A percentile compares a stretch with the other conserved stretches of the same genome.
These are phyloP conservation scores for Magnolia kwangsiensis DNA, from an alignment of 164 flowering plant genomes.

Conservation along the genomic window DNA sequence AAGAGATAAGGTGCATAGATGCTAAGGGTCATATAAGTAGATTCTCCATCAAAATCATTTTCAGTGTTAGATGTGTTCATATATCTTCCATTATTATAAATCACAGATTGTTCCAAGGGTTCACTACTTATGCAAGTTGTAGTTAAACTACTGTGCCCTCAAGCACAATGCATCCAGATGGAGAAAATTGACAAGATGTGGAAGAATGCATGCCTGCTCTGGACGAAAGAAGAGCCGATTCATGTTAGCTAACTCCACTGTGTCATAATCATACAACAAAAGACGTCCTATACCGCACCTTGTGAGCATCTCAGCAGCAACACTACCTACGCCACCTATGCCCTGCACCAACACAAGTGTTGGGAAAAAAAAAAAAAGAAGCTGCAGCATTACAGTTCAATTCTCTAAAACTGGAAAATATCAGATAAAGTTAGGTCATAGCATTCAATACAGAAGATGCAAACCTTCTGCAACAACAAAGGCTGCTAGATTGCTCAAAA, in stretches of 20 bases:
- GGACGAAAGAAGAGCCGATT: conserved; percentile 98
- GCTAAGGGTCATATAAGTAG: neutral
- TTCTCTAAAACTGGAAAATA: neutral
- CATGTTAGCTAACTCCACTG: conserved; percentile 99
- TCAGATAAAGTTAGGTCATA: neutral
- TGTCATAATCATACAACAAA: conserved; percentile 96
- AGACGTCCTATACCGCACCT: conserved; percentile 98
- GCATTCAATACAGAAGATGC: neutral
- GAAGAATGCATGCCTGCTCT: conserved; percentile 62
- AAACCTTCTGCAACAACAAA: neutral
- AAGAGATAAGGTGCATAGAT: neutral
- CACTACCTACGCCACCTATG: conserved; percentile 99
- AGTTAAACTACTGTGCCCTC: neutral
- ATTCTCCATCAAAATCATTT: neutral
- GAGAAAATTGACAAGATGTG: neutral
- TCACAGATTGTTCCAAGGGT: neutral
- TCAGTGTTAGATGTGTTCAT: neutral
- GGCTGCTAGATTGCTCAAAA: neutral
- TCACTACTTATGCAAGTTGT: neutral
- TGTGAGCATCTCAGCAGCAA: conserved; percentile 99
- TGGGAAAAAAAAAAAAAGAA: no score
- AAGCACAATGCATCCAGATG: neutral
- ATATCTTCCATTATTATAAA: neutral
- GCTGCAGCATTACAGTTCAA: neutral
- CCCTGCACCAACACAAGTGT: conserved; percentile 47